phyloP scores from a whole-genome alignment of 2,329 filamentous ascomycete species.

The Trichoderma gracile region DNA sequence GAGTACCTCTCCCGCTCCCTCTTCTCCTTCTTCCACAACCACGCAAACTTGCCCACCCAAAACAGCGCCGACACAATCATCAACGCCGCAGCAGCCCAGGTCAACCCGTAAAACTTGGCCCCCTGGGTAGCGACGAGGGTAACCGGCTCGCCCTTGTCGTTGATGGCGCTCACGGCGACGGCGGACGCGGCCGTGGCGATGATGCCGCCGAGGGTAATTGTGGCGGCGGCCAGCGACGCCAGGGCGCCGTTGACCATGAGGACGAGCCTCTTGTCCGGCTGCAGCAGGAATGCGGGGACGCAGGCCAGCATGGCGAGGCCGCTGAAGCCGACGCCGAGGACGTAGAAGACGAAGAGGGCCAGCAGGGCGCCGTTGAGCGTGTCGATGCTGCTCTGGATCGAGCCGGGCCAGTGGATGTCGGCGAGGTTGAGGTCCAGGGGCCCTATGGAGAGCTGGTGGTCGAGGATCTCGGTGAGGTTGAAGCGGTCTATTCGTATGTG shows the following conservation, averaged over 20 bases:
- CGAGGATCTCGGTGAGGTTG: constrained; percentile 51
- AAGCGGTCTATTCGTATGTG: constrained; percentile 37
- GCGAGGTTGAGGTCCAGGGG: constrained; percentile 47
- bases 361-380: constrained; percentile 51
- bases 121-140: constrained; percentile 49
- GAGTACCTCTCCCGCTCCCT: constrained; percentile 31
- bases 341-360: constrained; percentile 52
- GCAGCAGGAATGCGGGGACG: constrained; percentile 40
- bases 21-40: constrained; percentile 26
- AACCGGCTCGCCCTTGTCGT: constrained; percentile 45
- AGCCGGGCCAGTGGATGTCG: constrained; percentile 48
- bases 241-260: constrained; percentile 43
- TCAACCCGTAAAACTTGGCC: constrained; percentile 47
- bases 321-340: constrained; percentile 45
- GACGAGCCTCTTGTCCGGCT: constrained; percentile 30
- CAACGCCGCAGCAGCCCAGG: constrained; percentile 50
- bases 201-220: constrained; percentile 46
- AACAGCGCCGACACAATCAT: constrained; percentile 45
- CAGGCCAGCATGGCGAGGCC: constrained; percentile 47
- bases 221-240: constrained; percentile 40
- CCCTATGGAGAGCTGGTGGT: constrained; percentile 49
- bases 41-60: constrained; percentile 44
- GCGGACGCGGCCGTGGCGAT: constrained; percentile 45
- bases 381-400: constrained; percentile 50
- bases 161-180: constrained; percentile 46